These are phyloP conservation scores for Phialocephala subalpina DNA, from an alignment of 2,329 filamentous ascomycete species.

Conservation along the genomic window DNA sequence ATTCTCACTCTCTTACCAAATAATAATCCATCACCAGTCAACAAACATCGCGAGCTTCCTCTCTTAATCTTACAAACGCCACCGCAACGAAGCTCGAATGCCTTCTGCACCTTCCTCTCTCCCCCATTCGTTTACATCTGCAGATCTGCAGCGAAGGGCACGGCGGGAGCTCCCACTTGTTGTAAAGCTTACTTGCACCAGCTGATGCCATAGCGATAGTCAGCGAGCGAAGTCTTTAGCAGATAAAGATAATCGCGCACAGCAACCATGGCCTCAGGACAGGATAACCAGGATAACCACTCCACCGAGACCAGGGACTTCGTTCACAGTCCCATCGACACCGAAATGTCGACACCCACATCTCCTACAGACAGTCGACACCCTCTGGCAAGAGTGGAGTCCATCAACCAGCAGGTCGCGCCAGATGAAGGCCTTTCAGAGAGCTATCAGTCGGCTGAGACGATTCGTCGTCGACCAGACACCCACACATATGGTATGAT, in stretches of 20 bases:
- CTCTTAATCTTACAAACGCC: background rate
- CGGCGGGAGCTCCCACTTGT: slow-evolving; percentile 2
- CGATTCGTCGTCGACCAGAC: slow-evolving; percentile 65
- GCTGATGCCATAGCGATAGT: slow-evolving; percentile 1
- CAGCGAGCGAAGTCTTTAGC: background rate
- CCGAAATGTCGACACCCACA: slow-evolving; percentile 43
- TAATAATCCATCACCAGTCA: background rate
- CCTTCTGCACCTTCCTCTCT: slow-evolving; percentile 16
- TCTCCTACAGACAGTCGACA: slow-evolving; percentile 61
- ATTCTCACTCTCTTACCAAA: slow-evolving; percentile 5
- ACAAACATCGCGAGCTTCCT: background rate
- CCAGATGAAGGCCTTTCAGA: slow-evolving; percentile 57
- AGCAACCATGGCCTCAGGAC: slow-evolving; percentile 32
- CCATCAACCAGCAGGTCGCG: slow-evolving; percentile 38
- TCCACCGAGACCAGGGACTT: slow-evolving; percentile 27
- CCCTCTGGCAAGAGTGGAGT: slow-evolving; percentile 42
- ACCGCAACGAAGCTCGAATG: slow-evolving; percentile 18
- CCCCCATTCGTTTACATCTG: slow-evolving; percentile 6
- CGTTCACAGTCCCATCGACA: slow-evolving; percentile 26
- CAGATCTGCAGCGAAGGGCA: slow-evolving; percentile 4
- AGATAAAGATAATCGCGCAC: slow-evolving; percentile 3
- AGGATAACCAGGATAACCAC: slow-evolving; percentile 30
- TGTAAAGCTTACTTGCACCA: background rate
- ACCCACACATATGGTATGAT: slow-evolving; percentile 59
- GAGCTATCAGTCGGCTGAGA: slow-evolving; percentile 66